Percentiles rank a stretch among this genome's conserved stretches.
Conservation (phyloP, 768 basidiomycete genomes). For the Sutorius australiensis region DNA sequence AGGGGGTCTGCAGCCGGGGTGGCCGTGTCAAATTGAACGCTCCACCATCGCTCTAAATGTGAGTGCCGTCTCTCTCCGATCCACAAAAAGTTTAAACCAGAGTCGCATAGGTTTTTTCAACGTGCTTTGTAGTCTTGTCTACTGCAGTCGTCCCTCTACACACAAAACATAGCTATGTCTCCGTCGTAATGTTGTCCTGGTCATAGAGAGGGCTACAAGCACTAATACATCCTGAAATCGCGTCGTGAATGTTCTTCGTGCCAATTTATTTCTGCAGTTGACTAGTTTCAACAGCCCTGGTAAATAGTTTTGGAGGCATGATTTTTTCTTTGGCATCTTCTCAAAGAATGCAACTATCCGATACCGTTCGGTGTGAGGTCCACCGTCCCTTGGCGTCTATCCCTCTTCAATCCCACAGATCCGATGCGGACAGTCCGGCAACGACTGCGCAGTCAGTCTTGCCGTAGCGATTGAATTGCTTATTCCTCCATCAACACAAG, state of each 20-base stretch:
- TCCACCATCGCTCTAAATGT: constrained; percentile 3
- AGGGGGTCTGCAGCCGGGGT: background rate
- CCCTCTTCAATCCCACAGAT: background rate
- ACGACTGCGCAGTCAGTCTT: constrained; percentile 2
- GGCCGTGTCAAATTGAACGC: background rate
- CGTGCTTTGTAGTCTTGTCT: constrained; percentile 2
- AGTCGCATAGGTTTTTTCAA: constrained; percentile 1
- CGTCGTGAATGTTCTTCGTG: constrained; percentile 12
- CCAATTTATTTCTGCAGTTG: constrained; percentile 4
- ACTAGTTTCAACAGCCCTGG: constrained; percentile 9
- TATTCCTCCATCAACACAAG: constrained; percentile 10
- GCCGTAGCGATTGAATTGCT: constrained; percentile 29
- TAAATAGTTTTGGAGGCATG: constrained; percentile 11
- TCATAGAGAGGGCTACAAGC: constrained; percentile 15
- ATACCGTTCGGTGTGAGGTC: background rate
- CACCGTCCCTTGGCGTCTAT: background rate
- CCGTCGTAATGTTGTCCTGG: constrained; percentile 16
- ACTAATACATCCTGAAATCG: constrained; percentile 13
- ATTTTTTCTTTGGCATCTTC: background rate
- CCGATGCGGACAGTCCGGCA: constrained; percentile 2
- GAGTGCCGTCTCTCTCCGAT: background rate
- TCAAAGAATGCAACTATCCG: background rate
- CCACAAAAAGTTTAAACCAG: background rate
- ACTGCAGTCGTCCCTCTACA: constrained; percentile 2
- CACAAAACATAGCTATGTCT: constrained; percentile 19